Percentiles rank a stretch among this genome's conserved stretches.
phyloP scores from a whole-genome alignment of 495 filamentous ascomycete species.

The Penicillium odoratum region DNA sequence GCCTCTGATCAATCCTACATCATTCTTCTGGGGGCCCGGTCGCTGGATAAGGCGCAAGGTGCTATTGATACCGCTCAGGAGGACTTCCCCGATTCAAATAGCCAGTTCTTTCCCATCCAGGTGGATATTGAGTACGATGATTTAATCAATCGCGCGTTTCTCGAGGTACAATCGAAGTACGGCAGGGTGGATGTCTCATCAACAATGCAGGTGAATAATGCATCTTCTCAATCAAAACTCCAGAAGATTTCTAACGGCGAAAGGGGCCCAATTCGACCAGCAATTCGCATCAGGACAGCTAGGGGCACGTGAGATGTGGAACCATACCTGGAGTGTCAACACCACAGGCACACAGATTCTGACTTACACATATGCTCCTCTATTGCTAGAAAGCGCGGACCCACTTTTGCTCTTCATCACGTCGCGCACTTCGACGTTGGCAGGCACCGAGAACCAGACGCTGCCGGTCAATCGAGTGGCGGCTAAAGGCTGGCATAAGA shows the following conservation, averaged over 20 bases:
- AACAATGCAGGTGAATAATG: slow-evolving; percentile 49
- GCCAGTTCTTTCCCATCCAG: slow-evolving; percentile 35
- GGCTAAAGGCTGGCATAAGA: slow-evolving; percentile 50
- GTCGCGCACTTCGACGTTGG: slow-evolving; percentile 47
- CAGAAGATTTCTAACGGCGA: slow-evolving; percentile 1
- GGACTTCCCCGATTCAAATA: slow-evolving; percentile 37
- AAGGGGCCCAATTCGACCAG: slow-evolving; percentile 38
- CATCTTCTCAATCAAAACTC: neutral
- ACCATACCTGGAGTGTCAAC: slow-evolving; percentile 58
- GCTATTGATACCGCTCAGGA: slow-evolving; percentile 36
- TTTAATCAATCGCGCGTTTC: slow-evolving; percentile 47
- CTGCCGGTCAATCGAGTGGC: slow-evolving; percentile 34
- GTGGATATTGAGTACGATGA: slow-evolving; percentile 54
- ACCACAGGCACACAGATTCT: slow-evolving; percentile 51
- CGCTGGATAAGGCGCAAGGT: slow-evolving; percentile 41
- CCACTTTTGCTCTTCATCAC: slow-evolving; percentile 53
- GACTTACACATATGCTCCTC: slow-evolving; percentile 44
- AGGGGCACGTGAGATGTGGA: slow-evolving; percentile 43
- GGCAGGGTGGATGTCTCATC: slow-evolving; percentile 53
- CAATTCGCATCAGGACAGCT: slow-evolving; percentile 31
- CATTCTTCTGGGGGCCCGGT: slow-evolving; percentile 49
- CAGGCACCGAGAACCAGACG: slow-evolving; percentile 31
- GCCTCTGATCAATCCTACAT: slow-evolving; percentile 42
- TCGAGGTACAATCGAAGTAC: slow-evolving; percentile 31
- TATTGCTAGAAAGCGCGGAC: slow-evolving; percentile 43